These are phyloP conservation scores for Arthrobotrys entomopaga DNA, from an alignment of 2,329 filamentous ascomycete species.

Conservation along the genomic window DNA sequence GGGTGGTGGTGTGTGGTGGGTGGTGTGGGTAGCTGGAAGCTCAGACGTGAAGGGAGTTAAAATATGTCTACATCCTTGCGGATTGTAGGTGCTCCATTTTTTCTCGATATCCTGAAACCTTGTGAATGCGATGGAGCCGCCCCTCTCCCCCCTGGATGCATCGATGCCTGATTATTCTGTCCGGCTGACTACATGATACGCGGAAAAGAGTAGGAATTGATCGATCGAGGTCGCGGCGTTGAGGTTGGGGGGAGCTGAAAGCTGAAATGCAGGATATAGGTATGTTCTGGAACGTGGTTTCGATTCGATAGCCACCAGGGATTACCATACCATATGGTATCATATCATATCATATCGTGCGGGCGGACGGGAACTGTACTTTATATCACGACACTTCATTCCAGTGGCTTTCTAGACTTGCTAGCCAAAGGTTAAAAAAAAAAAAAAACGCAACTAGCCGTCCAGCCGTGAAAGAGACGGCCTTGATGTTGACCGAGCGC, in stretches of 20 bases:
- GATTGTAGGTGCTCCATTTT: constrained; percentile 1
- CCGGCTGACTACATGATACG: constrained; percentile 6
- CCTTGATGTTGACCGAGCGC: no score
- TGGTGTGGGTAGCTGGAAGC: constrained; percentile 10
- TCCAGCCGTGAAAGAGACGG: no score
- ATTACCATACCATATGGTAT: constrained; percentile 8
- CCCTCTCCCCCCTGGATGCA: no score
- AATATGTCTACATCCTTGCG: not conserved
- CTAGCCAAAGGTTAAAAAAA: no score
- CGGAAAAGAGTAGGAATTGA: not conserved
- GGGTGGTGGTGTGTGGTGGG: no score
- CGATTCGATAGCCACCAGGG: not conserved
- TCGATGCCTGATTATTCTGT: not conserved
- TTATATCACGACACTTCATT: constrained; percentile 42
- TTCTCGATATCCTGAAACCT: not conserved
- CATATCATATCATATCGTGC: constrained; percentile 7
- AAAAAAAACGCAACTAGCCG: constrained; percentile 14
- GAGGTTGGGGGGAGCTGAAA: not conserved
- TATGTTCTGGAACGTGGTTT: constrained; percentile 32
- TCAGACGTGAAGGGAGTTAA: not conserved
- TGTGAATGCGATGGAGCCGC: not conserved
- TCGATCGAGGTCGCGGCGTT: not conserved
- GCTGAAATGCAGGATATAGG: not conserved
- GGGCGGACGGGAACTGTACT: constrained; percentile 13
- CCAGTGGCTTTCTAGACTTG: not conserved